A percentile compares a stretch with the other conserved stretches of the same genome.
These are phyloP conservation scores for Porosira glacialis DNA, from an alignment of 352 stramenopile species.

Conservation along the genomic window DNA sequence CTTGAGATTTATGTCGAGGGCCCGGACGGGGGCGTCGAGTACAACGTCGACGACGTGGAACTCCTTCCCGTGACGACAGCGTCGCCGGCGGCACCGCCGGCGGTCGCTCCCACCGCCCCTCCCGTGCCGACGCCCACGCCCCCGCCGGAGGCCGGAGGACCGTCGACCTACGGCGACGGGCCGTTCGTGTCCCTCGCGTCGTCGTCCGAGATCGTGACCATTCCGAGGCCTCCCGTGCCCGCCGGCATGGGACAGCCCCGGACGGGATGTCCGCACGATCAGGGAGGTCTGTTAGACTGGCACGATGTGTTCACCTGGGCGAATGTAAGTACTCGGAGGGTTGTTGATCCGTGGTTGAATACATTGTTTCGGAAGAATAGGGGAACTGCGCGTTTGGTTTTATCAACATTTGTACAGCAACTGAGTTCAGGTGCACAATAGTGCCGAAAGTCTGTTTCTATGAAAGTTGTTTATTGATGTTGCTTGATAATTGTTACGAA, in stretches of 20 bases:
- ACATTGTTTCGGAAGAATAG: too few species aligned
- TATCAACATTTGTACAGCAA: too few species aligned
- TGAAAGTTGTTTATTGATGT: too few species aligned
- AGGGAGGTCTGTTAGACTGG: conserved; percentile 11
- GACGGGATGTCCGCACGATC: conserved; percentile 12
- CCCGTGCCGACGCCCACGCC: neutral
- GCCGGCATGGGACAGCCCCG: neutral
- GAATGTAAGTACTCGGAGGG: neutral
- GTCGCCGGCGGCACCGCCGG: neutral
- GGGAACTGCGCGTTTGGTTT: too few species aligned
- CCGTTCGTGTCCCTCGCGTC: conserved; percentile 2
- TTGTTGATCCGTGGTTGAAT: too few species aligned
- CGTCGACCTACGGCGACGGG: conserved; percentile 2
- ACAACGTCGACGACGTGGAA: neutral
- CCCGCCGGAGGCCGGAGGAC: neutral
- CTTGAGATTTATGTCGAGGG: neutral
- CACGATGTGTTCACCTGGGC: conserved; percentile 12
- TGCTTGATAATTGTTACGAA: too few species aligned
- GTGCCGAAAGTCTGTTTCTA: too few species aligned
- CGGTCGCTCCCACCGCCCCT: neutral
- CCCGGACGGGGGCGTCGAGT: neutral
- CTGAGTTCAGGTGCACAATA: too few species aligned
- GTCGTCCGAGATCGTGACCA: conserved; percentile 15
- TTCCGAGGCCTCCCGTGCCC: conserved; percentile 9
- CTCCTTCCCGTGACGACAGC: neutral